phyloP scores from a whole-genome alignment of 495 filamentous ascomycete genomes.

The Beverwykella pulmonaria region DNA sequence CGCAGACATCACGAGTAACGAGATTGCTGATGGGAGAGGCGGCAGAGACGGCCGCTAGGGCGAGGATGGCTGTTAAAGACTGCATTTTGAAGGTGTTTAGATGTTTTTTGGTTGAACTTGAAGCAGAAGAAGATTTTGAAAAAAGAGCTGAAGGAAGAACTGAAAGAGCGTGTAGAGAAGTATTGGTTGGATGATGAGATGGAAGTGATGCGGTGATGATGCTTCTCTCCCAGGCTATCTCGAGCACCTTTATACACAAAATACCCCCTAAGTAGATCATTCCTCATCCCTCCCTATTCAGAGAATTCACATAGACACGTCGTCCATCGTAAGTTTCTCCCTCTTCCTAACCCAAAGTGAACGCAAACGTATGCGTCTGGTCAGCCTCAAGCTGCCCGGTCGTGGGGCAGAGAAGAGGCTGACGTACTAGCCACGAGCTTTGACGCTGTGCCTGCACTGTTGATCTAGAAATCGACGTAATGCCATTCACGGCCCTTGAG shows the following conservation, averaged over 20 bases:
- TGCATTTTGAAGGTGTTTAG: constrained; percentile 13
- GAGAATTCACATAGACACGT: background rate
- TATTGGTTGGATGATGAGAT: background rate
- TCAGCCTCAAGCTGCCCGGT: background rate
- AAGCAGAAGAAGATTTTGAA: too few species aligned
- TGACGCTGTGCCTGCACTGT: background rate
- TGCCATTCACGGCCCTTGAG: background rate
- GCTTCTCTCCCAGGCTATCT: background rate
- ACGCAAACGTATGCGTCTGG: background rate
- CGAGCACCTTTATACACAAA: background rate
- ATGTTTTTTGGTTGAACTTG: background rate
- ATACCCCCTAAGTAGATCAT: background rate
- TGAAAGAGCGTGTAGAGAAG: background rate
- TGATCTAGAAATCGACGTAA: background rate
- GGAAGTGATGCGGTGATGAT: constrained; percentile 7
- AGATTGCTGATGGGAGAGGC: constrained; percentile 4
- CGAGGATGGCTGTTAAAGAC: constrained; percentile 8
- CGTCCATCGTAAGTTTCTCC: background rate
- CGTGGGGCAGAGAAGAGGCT: background rate
- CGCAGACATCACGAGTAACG: constrained; percentile 1
- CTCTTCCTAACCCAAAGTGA: background rate
- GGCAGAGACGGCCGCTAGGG: background rate
- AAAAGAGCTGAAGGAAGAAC: background rate
- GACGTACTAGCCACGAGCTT: background rate
- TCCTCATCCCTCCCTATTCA: background rate